Evolutionary conservation across 768 basidiomycete species (phyloP), one percentile per base, ranked within the genome.

Genomic region (Tricholoma hemisulphureum): DNA sequence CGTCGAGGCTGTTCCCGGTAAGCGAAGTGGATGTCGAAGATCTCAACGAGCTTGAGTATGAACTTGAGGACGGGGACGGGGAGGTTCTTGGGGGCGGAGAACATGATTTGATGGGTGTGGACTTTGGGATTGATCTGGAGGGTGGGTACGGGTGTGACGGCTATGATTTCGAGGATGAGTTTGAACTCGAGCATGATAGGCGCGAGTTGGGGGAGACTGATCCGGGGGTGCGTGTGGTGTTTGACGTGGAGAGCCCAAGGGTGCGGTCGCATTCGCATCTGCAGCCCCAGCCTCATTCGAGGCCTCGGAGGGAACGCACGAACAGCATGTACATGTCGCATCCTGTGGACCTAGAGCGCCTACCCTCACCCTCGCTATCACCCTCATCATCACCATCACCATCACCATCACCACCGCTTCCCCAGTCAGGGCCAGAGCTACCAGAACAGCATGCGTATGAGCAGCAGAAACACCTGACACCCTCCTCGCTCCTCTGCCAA

Each of bases 1-100:
- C 53, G 9, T 32, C 65, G 7, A 63, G 64, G 57, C 59, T 80
- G 35, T 77, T 79, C 65, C 75, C 78, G 10, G 78, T 80, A 20
- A 74, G 67, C 49, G 79, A 79, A 55, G 73, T 73, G 55, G 68
- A 66, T 14, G 74, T 73, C 35, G 71, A 68, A 39, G 57, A 59
- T 5, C 51, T 34, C 3, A n/a, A n/a, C n/a, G n/a, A n/a, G n/a
- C n/a, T n/a, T n/a, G n/a, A n/a, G n/a, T n/a, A n/a, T n/a, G 61
- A 67, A n/a, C 57, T 57, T 10, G 64, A 54, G 29, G 55, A 49
- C 21, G 48, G 9, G 2, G 50, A 29, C 6, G 16, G 11, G 6
- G 46, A 18, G 2, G 43, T 11, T 23, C 5, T 45, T 13, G 10
- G 11, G n/a, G n/a, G n/a, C n/a, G n/a, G n/a, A n/a, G n/a, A n/a